These are phyloP conservation scores for Pelargonium fulgidum DNA, from an alignment of 441 rosid genomes.

Conservation along the genomic window DNA sequence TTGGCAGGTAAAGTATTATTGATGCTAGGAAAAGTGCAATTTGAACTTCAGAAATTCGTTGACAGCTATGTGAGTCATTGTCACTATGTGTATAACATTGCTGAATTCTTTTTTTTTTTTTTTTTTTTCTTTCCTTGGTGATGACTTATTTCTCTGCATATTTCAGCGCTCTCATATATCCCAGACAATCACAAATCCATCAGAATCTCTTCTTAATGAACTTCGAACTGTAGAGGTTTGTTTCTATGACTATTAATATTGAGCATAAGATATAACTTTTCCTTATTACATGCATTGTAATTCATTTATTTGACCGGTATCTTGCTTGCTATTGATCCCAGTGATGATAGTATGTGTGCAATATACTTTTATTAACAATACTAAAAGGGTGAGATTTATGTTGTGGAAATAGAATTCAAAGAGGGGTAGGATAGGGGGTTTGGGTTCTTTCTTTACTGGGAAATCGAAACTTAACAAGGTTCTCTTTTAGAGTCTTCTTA, in stretches of 20 bases:
- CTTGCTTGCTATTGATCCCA: neutral
- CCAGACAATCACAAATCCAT: constrained; percentile 62
- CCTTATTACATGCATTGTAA: neutral
- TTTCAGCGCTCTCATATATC: constrained; percentile 58
- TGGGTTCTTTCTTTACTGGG: no score
- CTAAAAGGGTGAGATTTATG: neutral
- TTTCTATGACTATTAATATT: constrained; percentile 16
- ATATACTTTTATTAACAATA: neutral
- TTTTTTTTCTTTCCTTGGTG: constrained; percentile 12
- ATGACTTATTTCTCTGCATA: constrained; percentile 17
- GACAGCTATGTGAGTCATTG: constrained; percentile 54
- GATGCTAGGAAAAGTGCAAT: constrained; percentile 69
- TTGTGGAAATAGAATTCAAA: neutral
- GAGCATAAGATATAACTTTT: neutral
- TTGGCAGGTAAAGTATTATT: constrained; percentile 55
- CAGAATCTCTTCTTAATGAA: constrained; percentile 80
- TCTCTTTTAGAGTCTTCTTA: neutral
- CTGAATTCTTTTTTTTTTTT: neutral
- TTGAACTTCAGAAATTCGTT: constrained; percentile 55
- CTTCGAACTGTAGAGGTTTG: constrained; percentile 71
- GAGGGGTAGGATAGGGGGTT: no score
- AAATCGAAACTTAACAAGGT: no score
- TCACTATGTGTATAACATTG: constrained; percentile 9
- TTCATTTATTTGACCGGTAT: neutral
- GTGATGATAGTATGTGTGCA: neutral